Percentiles rank a stretch among this genome's conserved stretches.
Evolutionary conservation across 164 flowering plant genomes (phyloP).

Genomic region (Protea cynaroides): DNA sequence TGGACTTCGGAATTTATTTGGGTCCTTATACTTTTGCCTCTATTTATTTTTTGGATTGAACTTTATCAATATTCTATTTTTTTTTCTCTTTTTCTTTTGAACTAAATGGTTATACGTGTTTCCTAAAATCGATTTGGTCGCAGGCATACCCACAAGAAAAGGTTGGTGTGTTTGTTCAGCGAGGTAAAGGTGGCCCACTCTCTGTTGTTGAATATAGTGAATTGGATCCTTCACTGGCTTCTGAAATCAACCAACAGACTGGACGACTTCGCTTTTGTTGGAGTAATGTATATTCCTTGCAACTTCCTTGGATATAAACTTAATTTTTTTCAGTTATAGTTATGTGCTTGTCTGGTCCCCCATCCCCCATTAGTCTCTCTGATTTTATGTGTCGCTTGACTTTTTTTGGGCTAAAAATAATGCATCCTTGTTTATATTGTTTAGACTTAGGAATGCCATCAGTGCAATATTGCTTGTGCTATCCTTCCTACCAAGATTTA

Average conservation of each 20-base stretch:
- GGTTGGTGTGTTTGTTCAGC: slow-evolving; percentile 93
- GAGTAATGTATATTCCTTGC: slow-evolving; percentile 70
- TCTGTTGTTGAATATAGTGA: slow-evolving; percentile 96
- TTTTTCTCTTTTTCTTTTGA: not conserved
- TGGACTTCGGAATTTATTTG: not conserved
- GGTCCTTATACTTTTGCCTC: no score
- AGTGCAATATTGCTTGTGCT: no score
- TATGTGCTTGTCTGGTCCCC: no score
- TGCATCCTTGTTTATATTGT: no score
- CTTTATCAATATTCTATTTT: not conserved
- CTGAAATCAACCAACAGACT: slow-evolving; percentile 77
- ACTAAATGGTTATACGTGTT: not conserved
- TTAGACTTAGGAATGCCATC: no score
- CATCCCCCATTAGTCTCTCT: no score
- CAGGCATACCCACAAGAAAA: slow-evolving; percentile 98
- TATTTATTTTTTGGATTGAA: not conserved
- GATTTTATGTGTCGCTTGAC: no score
- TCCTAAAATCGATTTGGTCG: slow-evolving; percentile 5
- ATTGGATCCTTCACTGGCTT: slow-evolving; percentile 68
- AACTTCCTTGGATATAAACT: not conserved
- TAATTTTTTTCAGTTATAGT: not conserved
- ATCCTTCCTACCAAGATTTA: no score
- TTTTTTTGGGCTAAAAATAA: no score
- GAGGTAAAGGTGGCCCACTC: slow-evolving; percentile 95
- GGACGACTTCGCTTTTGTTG: slow-evolving; percentile 98